phyloP scores from a whole-genome alignment of 768 basidiomycete genomes.

The Pleurotus platypus region DNA sequence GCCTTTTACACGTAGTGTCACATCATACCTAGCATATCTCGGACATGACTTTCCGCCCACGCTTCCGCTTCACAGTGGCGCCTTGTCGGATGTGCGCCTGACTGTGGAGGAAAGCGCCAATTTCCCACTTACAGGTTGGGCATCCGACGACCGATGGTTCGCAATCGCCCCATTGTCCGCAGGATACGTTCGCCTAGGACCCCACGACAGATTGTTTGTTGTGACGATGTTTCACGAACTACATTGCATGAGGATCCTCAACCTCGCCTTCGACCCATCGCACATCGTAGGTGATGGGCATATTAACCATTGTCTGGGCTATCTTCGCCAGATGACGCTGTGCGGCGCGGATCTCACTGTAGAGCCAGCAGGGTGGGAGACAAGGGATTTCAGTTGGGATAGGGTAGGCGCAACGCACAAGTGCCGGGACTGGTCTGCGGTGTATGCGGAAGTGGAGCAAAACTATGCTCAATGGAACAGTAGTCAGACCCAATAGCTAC shows the following conservation, averaged over 20 bases:
- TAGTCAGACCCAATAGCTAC: too few species aligned
- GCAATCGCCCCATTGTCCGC: slow-evolving; percentile 16
- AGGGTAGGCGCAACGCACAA: slow-evolving; percentile 21
- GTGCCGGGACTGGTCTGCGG: slow-evolving; percentile 26
- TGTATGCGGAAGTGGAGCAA: slow-evolving; percentile 16
- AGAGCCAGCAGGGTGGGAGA: slow-evolving; percentile 27
- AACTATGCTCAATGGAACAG: slow-evolving; percentile 16
- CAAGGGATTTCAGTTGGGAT: slow-evolving; percentile 18
- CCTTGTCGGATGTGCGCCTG: not conserved
- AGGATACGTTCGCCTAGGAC: slow-evolving; percentile 20
- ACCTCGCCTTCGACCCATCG: slow-evolving; percentile 13
- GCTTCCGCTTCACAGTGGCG: not conserved
- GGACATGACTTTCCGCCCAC: slow-evolving; percentile 18
- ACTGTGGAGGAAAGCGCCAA: slow-evolving; percentile 27
- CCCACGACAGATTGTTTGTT: slow-evolving; percentile 19
- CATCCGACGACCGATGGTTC: slow-evolving; percentile 27
- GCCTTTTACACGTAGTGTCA: too few species aligned
- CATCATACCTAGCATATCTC: too few species aligned
- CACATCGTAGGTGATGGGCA: slow-evolving; percentile 12
- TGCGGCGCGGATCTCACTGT: slow-evolving; percentile 37
- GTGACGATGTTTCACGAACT: not conserved
- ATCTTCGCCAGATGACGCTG: slow-evolving; percentile 32
- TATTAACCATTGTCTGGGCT: slow-evolving; percentile 35
- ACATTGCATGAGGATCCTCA: slow-evolving; percentile 12
- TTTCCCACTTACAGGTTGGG: slow-evolving; percentile 18